Evolutionary conservation across 1,284 basidiomycete genomes (phyloP), one percentile per base, ranked within the genome.

Genomic region (Marasmius tenuissimus): DNA sequence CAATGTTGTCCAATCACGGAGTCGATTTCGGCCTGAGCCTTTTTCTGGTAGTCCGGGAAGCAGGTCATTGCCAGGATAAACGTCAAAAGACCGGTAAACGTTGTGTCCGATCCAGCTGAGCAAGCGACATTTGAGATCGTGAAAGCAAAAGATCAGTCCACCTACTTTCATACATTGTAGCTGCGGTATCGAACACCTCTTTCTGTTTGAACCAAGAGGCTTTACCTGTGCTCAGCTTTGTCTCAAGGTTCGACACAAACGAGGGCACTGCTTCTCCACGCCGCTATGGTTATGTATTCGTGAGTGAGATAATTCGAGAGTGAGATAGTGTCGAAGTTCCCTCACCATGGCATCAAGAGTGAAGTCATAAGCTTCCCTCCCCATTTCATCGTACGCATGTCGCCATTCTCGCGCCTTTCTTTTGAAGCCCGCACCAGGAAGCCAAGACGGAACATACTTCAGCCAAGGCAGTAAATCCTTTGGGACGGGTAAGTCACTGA

Each of bases 1-100:
- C 64, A 60, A 22, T 55, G 50, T 9, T 10, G 9, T 4, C 66
- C 65, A 10, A 66, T 38, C 4, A 61, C 67, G 4, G 14, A 50
- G 42, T 68, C 68, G 0, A 68, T 20, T 4, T 62, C 68, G 1
- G 51, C 62, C 27, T 68, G 68, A 12, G 59, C 68, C 48, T 63
- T 66, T 16, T 56, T 58, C 42, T 65, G 62, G 18, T 63, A 47
- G 5, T 65, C 62, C 12, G 64, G 66, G 60, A 65, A 42, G 1
- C 37, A 47, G 4, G 56, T 47, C 53, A 60, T 53, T 3, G 61
- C 65, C 27, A 60, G 59, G 18, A 61, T 39, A 39, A 62, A 57
- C 12, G 57, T 53, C 20, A 33, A 9, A n/a, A 51, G 34, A 6
- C 20, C 27, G 5, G 63, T 39, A 8, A 58, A 14, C 4, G 59